Percentiles rank a stretch among this genome's conserved stretches.
Conservation (phyloP, 495 filamentous ascomycete species). For the Neurospora sp. region DNA sequence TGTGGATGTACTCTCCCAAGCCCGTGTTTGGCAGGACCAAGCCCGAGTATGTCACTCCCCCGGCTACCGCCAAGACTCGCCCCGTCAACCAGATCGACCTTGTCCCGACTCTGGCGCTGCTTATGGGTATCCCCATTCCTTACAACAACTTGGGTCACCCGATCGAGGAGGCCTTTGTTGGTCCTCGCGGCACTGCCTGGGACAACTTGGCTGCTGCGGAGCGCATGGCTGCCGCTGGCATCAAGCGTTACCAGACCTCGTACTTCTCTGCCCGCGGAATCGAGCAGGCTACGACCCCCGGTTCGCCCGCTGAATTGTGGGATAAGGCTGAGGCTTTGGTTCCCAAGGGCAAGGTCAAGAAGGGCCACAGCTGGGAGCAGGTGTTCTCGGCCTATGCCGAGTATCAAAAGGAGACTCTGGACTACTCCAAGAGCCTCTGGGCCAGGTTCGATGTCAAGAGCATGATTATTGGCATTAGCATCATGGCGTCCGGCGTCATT, state of each 20-base stretch:
- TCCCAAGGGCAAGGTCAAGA: slow-evolving; percentile 11
- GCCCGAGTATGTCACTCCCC: slow-evolving; percentile 50
- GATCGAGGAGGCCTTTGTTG: slow-evolving; percentile 88
- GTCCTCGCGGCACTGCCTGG: slow-evolving; percentile 55
- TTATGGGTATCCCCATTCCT: slow-evolving; percentile 85
- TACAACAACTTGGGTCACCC: slow-evolving; percentile 96
- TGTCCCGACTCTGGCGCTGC: slow-evolving; percentile 78
- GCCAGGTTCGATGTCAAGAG: slow-evolving; percentile 77
- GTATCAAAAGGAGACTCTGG: slow-evolving; percentile 70
- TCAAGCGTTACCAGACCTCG: slow-evolving; percentile 71
- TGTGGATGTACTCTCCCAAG: slow-evolving; percentile 97
- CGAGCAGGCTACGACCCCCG: slow-evolving; percentile 44
- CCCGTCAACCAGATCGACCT: slow-evolving; percentile 93
- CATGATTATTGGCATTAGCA: slow-evolving; percentile 68
- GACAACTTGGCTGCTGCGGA: slow-evolving; percentile 65
- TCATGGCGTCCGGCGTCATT: slow-evolving; percentile 57
- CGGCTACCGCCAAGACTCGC: slow-evolving; percentile 63
- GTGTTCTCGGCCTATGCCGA: slow-evolving; percentile 52
- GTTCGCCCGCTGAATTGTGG: slow-evolving; percentile 52
- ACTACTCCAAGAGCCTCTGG: slow-evolving; percentile 79
- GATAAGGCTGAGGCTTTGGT: slow-evolving; percentile 27
- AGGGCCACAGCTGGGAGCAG: slow-evolving; percentile 21
- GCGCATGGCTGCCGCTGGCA: slow-evolving; percentile 71
- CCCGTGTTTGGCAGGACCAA: slow-evolving; percentile 69
- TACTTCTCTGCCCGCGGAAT: slow-evolving; percentile 51